Percentiles rank a stretch among this genome's conserved stretches.
phyloP scores from a whole-genome alignment of 441 rosid genomes.

The Syzygium syzygioides region DNA sequence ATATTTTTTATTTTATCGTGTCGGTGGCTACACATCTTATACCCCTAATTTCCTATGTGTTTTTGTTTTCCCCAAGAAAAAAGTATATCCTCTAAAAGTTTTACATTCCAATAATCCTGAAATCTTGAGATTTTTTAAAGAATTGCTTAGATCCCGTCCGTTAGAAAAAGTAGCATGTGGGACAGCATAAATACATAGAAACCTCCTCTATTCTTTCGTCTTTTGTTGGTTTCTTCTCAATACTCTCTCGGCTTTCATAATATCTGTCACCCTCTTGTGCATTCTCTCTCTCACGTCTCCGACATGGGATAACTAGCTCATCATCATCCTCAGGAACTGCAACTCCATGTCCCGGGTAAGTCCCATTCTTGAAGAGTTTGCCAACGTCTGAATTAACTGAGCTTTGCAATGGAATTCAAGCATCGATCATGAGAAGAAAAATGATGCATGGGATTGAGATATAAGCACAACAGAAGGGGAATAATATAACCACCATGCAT shows the following conservation, averaged over 20 bases:
- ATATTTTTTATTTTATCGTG: no score
- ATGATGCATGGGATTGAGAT: neutral
- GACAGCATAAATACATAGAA: neutral
- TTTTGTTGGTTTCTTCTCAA: neutral
- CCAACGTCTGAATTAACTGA: neutral
- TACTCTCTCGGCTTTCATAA: neutral
- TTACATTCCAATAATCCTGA: no score
- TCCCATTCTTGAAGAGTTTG: neutral
- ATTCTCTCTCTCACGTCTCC: neutral
- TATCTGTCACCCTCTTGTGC: neutral
- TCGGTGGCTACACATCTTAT: no score
- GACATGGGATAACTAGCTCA: constrained; percentile 14
- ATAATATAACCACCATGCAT: neutral
- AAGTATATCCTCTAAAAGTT: no score
- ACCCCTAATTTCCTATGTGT: no score
- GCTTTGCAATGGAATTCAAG: neutral
- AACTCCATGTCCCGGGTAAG: constrained; percentile 18
- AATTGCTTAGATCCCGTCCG: no score
- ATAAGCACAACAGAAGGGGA: neutral
- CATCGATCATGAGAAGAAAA: neutral
- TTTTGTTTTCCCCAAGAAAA: no score
- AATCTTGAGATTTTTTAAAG: no score
- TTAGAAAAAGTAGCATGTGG: neutral
- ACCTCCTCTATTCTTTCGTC: neutral
- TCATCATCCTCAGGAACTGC: constrained; percentile 7